Percentiles rank a stretch among this genome's conserved stretches.
These are phyloP conservation scores for Aureobasidium sp. DNA, from an alignment of 2,329 filamentous ascomycete species.

Conservation along the genomic window DNA sequence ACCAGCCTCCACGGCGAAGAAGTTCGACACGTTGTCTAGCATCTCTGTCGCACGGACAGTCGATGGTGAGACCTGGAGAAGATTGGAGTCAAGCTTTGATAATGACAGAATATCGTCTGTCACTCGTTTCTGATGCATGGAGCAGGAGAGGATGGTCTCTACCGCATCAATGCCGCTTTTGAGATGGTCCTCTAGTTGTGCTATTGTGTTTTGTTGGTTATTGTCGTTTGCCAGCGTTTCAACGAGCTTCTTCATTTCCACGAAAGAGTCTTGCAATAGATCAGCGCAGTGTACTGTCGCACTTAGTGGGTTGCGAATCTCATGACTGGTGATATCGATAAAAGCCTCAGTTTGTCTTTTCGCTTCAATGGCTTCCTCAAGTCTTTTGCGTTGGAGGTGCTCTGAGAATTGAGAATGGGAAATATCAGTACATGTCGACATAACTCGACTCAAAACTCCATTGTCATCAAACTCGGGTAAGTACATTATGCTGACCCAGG, in stretches of 20 bases:
- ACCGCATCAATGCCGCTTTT: constrained; percentile 26
- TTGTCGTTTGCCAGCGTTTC: constrained; percentile 19
- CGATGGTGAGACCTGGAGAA: constrained; percentile 44
- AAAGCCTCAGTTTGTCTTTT: constrained; percentile 25
- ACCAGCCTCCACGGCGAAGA: constrained; percentile 37
- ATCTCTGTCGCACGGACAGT: constrained; percentile 36
- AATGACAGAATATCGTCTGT: constrained; percentile 54
- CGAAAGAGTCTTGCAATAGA: constrained; percentile 1
- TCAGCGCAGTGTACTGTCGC: constrained; percentile 24
- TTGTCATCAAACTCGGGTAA: constrained; percentile 27
- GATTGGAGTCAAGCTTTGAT: constrained; percentile 37
- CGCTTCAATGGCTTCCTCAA: constrained; percentile 27
- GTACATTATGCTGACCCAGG: constrained; percentile 24
- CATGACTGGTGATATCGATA: constrained; percentile 37
- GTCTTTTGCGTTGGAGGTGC: constrained; percentile 23
- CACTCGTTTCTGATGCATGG: constrained; percentile 48
- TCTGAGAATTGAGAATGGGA: neutral
- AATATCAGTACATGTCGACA: neutral
- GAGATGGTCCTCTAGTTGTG: neutral
- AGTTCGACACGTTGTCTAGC: constrained; percentile 40
- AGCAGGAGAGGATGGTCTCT: constrained; percentile 51
- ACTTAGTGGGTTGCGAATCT: constrained; percentile 26
- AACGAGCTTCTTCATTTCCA: constrained; percentile 19
- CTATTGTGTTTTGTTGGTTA: neutral
- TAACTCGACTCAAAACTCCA: neutral